Evolutionary conservation across 805 yeast species (phyloP), one percentile per base, ranked within the genome.

Genomic region (Metschnikowia matae): DNA sequence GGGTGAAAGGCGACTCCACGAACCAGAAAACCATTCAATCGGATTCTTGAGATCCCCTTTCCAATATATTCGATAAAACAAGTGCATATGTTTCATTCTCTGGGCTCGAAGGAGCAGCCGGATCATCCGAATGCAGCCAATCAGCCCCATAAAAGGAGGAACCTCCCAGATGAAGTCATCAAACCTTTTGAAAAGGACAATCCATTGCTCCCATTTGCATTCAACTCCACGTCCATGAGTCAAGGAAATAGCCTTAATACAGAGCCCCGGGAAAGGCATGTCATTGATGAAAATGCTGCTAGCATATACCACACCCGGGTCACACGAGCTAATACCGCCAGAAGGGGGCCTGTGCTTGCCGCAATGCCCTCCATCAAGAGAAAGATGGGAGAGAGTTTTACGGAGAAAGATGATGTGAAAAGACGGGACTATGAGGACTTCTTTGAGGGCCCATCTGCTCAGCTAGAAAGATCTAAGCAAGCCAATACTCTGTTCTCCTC

Each of bases 141-240:
- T n/a, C 45, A 32, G 31, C 20, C 29, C 44, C 18, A 41, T 18
- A 18, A 11, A 33, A n/a, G 38, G 34, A 33, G 37, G 14, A 32
- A 7, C 17, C 18, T 8, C 31, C 13, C 15, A n/a, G 23, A 23
- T n/a, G 31, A 10, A 4, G 15, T 15, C 21, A 42, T 42, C 4
- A 42, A 33, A 34, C 45, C 45, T 15, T 33, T 42, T n/a, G 45
- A 42, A n/a, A 69, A 68, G 48, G 54, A 66, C 38, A 69, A 66
- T 48, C 75, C 73, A 1, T 57, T 79, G 23, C 65, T 78, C n/a
- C 83, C 84, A 4, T 73, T 78, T 65, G 79, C 82, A 3, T 79
- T 66, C 54, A 73, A 69, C 51, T 62, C 68, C 8, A 59, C 70
- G 2, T 51, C 65, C 0, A 60, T 62, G 29, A 71, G 68, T 35